phyloP scores from a whole-genome alignment of 2,329 filamentous ascomycete species.

The Rugonectria rugulosa region DNA sequence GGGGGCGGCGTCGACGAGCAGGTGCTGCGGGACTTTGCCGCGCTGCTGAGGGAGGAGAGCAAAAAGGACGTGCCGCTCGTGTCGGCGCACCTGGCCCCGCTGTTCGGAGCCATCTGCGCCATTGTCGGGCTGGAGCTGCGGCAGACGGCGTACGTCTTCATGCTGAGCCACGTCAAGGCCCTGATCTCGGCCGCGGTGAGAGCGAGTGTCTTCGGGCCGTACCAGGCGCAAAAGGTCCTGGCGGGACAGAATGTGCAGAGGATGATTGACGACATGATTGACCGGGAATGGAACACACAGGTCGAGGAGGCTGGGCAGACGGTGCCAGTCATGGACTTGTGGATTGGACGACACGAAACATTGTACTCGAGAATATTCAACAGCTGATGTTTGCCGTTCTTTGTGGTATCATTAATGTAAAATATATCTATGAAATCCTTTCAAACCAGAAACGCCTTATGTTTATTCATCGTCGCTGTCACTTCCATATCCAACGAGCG shows the following conservation, averaged over 20 bases:
- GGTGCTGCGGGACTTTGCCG: slow-evolving; percentile 47
- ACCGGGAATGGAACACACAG: slow-evolving; percentile 63
- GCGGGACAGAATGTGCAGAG: slow-evolving; percentile 66
- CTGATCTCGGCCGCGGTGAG: slow-evolving; percentile 79
- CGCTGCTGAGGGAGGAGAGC: slow-evolving; percentile 42
- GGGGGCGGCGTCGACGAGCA: slow-evolving; percentile 33
- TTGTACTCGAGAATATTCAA: slow-evolving; percentile 89
- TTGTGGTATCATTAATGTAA: slow-evolving; percentile 43
- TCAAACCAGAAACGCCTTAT: slow-evolving; percentile 35
- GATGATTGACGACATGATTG: slow-evolving; percentile 65
- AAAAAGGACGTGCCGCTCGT: slow-evolving; percentile 50
- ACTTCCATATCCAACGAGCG: slow-evolving; percentile 88
- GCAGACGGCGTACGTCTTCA: slow-evolving; percentile 76
- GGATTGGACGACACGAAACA: slow-evolving; percentile 83
- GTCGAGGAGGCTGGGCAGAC: slow-evolving; percentile 76
- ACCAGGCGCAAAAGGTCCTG: slow-evolving; percentile 77
- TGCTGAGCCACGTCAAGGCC: slow-evolving; percentile 79
- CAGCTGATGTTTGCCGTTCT: slow-evolving; percentile 57
- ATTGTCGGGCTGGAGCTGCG: slow-evolving; percentile 66
- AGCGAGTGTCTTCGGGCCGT: slow-evolving; percentile 80
- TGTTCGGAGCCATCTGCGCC: slow-evolving; percentile 72
- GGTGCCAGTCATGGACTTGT: slow-evolving; percentile 81
- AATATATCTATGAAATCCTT: slow-evolving; percentile 36
- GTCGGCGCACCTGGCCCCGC: slow-evolving; percentile 73
- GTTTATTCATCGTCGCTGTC: slow-evolving; percentile 75